Conservation (phyloP, 106 monocot species). For the Allium fistulosum region DNA sequence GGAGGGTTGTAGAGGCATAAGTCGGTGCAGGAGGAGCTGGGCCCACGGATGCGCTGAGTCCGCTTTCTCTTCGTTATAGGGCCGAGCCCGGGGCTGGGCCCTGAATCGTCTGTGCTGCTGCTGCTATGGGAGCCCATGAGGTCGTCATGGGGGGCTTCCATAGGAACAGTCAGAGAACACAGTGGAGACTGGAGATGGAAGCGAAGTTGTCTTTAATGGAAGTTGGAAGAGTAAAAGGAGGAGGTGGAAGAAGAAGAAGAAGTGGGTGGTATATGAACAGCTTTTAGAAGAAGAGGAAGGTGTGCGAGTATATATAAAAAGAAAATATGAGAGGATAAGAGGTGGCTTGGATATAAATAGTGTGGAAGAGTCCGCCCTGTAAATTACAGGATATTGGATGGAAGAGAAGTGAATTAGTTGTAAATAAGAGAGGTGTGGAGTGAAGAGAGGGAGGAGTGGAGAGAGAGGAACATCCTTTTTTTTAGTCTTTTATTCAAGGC, state of each 20-base stretch:
- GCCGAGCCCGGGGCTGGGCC: too few relatives aligned
- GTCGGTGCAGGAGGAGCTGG: background rate
- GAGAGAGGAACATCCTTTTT: background rate
- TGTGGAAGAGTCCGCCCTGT: constrained; percentile 21
- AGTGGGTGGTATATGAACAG: background rate
- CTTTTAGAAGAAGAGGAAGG: background rate
- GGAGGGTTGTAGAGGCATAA: constrained; percentile 23
- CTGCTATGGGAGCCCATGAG: background rate
- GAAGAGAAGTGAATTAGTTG: background rate
- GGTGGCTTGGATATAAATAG: too few relatives aligned
- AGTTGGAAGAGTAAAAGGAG: background rate
- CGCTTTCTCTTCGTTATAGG: constrained; percentile 29
- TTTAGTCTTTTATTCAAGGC: background rate
- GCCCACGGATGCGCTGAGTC: constrained; percentile 15
- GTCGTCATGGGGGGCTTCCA: constrained; percentile 4
- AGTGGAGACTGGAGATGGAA: background rate
- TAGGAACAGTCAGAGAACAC: background rate
- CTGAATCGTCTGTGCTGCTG: background rate
- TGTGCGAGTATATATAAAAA: background rate
- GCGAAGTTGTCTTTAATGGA: background rate
- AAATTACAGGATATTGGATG: background rate
- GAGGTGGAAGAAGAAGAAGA: background rate
- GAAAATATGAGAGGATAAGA: background rate
- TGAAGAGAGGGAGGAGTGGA: background rate
- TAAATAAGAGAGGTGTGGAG: background rate